Percentiles rank a stretch among this genome's conserved stretches.
Evolutionary conservation across 805 yeast genomes (phyloP).

Genomic region (Pichia kluyveri): DNA sequence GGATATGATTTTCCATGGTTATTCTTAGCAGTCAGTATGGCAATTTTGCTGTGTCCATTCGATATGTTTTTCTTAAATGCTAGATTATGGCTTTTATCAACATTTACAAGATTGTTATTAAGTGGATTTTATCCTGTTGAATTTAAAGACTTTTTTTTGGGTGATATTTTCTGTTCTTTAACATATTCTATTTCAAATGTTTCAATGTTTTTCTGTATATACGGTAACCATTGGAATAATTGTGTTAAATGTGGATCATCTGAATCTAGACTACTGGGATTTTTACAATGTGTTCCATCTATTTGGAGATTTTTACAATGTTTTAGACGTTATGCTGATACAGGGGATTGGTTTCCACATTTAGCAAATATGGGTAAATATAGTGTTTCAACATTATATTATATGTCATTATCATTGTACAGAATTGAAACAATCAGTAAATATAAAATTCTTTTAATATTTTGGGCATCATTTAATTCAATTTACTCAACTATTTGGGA

Average conservation of each 20-base stretch:
- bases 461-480: slow-evolving; percentile 69
- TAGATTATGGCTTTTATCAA: slow-evolving; percentile 67
- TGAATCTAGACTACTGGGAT: slow-evolving; percentile 70
- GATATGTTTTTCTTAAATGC: slow-evolving; percentile 48
- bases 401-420: slow-evolving; percentile 66
- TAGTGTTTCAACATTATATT: slow-evolving; percentile 53
- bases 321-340: slow-evolving; percentile 80
- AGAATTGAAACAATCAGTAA: slow-evolving; percentile 45
- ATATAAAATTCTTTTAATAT: slow-evolving; percentile 52
- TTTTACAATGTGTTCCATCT: slow-evolving; percentile 75
- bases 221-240: slow-evolving; percentile 62
- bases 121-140: slow-evolving; percentile 94
- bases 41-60: slow-evolving; percentile 53
- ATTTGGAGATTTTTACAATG: slow-evolving; percentile 91
- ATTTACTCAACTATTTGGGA: slow-evolving; percentile 75
- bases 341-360: slow-evolving; percentile 96
- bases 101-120: slow-evolving; percentile 60
- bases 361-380: slow-evolving; percentile 82
- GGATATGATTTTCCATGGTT: slow-evolving; percentile 77
- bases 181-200: slow-evolving; percentile 83
- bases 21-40: slow-evolving; percentile 45
- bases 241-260: slow-evolving; percentile 64
- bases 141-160: slow-evolving; percentile 86
- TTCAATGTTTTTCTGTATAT: slow-evolving; percentile 79
- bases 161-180: slow-evolving; percentile 83